phyloP scores from a whole-genome alignment of 2,329 filamentous ascomycete species.

The Ceratocystis smalleyi region DNA sequence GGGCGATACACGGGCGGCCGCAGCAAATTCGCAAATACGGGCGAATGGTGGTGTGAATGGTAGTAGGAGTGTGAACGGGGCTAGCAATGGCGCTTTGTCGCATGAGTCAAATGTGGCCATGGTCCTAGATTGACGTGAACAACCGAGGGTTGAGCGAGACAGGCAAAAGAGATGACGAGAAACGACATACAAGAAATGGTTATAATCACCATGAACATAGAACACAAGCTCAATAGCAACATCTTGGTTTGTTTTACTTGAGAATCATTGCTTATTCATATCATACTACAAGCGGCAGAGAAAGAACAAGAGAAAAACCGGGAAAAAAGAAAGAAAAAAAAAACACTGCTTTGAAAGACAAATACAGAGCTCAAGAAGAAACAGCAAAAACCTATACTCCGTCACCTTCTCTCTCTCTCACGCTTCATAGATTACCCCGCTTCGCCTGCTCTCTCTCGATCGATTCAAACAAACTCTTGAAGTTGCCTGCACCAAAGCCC shows the following conservation, averaged over 20 bases:
- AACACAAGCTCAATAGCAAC: not conserved
- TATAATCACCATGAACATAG: not conserved
- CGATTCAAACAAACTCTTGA: constrained; percentile 87
- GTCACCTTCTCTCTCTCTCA: not conserved
- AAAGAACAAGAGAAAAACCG: not conserved
- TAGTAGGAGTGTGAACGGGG: not conserved
- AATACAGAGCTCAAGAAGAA: not conserved
- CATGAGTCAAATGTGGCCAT: constrained; percentile 29
- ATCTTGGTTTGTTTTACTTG: not conserved
- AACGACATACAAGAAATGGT: not conserved
- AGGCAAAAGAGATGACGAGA: not conserved
- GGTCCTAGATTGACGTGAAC: constrained; percentile 26
- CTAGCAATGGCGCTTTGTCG: constrained; percentile 2
- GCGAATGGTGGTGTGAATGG: constrained; percentile 17
- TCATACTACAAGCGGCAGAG: not conserved
- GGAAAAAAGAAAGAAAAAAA: not conserved
- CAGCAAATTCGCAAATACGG: constrained; percentile 12
- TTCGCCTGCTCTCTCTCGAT: constrained; percentile 85
- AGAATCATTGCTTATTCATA: not conserved
- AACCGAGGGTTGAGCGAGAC: not conserved
- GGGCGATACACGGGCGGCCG: constrained; percentile 30
- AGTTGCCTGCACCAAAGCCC: constrained; percentile 89
- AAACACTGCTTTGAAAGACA: not conserved
- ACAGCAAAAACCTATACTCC: not conserved
- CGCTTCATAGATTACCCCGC: constrained; percentile 57